Evolutionary conservation across 129 eudicot species (phyloP), one percentile per base, ranked within the genome.

Genomic region (Centella asiatica): DNA sequence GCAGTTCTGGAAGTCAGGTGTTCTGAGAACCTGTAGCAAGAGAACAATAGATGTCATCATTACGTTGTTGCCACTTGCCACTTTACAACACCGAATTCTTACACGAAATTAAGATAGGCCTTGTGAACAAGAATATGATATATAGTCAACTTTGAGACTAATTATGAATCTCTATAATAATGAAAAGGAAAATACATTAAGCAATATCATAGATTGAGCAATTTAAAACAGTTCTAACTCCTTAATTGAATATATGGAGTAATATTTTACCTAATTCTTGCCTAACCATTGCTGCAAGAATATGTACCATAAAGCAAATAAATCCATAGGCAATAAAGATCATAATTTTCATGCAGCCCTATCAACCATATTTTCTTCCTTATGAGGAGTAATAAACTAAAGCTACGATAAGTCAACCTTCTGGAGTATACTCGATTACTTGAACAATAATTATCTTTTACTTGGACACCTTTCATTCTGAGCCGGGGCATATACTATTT

Each of bases 1-100:
- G 45, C 69, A 70, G 12, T 61, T 40, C 17, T 57, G 62, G 39
- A 60, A 60, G 45, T 61, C 62, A 5, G 74, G 74, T 40, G 74
- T 40, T 19, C 61, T 40, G 33, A 70, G 69, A 51, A 61, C 69
- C 74, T 70, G 19, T 63, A 61, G 14, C n/a, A n/a, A n/a, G 15
- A 57, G 9, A 10, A 57, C n/a, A 56, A 18, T 15, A 57, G 45
- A 57, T 11, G 19, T 33, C 25, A 34, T 20, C 26, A 14, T 26
- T 24, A 50, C n/a, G n/a, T 26, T 11, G 58, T 52, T 33, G 15
- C 6, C 32, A 28, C 15, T 15, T 15, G 0, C 15, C 4, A 7
- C 40, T 57, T 33, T 4, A 3, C 46, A 57, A 57, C 28, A 57
- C 25, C 29, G 10, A 23, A n/a, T 15, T 57, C 46, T 57, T 57